Base-by-base conservation (phyloP, 2,329 filamentous ascomycete genomes). In the Metarhizium rileyi region DNA sequence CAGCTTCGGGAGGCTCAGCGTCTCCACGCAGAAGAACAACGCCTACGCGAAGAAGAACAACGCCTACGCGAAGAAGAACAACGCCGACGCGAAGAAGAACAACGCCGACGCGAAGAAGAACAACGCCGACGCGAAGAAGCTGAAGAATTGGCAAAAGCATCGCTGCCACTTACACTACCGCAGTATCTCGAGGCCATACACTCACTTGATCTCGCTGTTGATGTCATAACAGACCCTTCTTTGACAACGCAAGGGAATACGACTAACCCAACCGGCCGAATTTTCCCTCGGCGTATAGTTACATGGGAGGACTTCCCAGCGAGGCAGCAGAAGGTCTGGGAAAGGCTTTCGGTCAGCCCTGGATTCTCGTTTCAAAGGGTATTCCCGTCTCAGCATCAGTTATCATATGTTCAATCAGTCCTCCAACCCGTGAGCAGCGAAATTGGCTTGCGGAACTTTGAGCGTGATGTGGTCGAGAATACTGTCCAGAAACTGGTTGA, bases 391-490 rank as follows among this genome's bases (percentile, higher is more conserved):
- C 48, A 46, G 9, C 54, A 65, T 53, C 58, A 68, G 56, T 44
- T 70, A 20, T 61, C 66, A 20, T 69, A 64, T 41, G 56, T 69
- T 0, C 56, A 45, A 28, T 62, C 59, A 12, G 16, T 61, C 28
- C 51, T 68, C 36, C 35, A 33, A 0, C 64, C 62, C 1, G 66
- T 71, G 44, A 64, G 60, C 36, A 66, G 64, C 36, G 63, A 71
- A 56, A 50, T 52, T 40, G 58, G 59, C 23, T 64, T 72, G 26
- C 61, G 60, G 38, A 36, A 65, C 26, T 66, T 61, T 47, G 57
- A 68, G 53, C 61, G 56, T n/a, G 54, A 66, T 14, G 58, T 58
- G 3, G 59, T 72, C 7, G 63, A 71, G 52, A 66, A 64, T 51
- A 56, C 60, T 2, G 63, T 71, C 7, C 48, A 61, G 50, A 63